Evolutionary conservation across 1,284 basidiomycete species (phyloP).

Genomic region (Rhodotorula sp.): DNA sequence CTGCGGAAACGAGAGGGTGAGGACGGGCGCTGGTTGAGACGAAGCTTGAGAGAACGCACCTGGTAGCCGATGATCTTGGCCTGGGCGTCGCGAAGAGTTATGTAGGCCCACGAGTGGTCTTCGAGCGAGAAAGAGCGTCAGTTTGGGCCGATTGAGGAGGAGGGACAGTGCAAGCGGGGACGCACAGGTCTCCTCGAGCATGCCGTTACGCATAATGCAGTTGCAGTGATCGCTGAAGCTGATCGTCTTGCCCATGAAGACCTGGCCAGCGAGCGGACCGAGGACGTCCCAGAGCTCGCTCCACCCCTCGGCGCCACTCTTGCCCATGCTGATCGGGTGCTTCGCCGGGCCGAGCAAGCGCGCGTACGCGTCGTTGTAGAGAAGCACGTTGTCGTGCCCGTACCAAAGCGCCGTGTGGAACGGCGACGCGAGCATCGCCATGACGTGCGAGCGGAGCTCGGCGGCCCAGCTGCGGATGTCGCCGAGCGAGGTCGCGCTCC

Average conservation of each 20-base stretch:
- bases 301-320: conserved; percentile 38
- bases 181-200: conserved; percentile 31
- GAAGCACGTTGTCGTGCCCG: conserved; percentile 18
- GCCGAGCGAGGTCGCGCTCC: conserved; percentile 20
- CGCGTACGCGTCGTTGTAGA: neutral
- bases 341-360: conserved; percentile 9
- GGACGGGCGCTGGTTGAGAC: neutral
- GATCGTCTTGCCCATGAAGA: conserved; percentile 30
- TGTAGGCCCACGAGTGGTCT: conserved; percentile 26
- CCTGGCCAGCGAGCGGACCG: conserved; percentile 25
- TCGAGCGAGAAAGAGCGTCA: neutral
- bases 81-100: conserved; percentile 20
- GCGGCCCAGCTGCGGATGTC: conserved; percentile 13
- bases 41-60: neutral
- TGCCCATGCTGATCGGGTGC: conserved; percentile 39
- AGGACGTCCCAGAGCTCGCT: conserved; percentile 35
- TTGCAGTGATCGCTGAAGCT: conserved; percentile 28
- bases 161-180: neutral
- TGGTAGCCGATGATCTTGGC: conserved; percentile 31
- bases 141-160: too few species aligned
- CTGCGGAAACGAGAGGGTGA: neutral
- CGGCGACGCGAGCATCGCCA: conserved; percentile 29
- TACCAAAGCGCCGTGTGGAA: conserved; percentile 27
- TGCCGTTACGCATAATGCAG: conserved; percentile 20
- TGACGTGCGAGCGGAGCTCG: conserved; percentile 24